Percentiles rank a stretch among this genome's conserved stretches.
phyloP scores from a whole-genome alignment of 345 rosid genomes.

The Pelargonium nanum region DNA sequence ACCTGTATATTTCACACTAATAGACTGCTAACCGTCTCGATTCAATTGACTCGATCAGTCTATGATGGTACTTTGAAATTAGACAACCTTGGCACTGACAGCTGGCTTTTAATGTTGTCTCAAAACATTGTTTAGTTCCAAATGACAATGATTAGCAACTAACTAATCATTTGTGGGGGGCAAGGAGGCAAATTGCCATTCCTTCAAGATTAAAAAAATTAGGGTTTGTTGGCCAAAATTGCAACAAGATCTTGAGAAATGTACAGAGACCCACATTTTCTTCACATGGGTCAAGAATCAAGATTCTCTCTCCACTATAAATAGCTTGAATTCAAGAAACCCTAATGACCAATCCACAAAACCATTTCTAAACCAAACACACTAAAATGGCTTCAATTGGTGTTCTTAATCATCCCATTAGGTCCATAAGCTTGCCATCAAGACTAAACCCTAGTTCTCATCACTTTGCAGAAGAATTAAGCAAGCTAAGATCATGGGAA shows the following conservation, averaged over 20 bases:
- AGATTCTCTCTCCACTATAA: not conserved
- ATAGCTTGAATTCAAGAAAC: not conserved
- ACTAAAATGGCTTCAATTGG: constrained; percentile 2
- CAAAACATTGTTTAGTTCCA: not conserved
- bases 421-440: constrained; percentile 52
- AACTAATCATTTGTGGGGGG: not conserved
- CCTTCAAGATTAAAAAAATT: not conserved
- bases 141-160: no score
- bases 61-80: not conserved
- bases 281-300: not conserved
- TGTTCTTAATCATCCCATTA: constrained; percentile 19
- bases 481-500: constrained; percentile 28
- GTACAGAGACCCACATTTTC: not conserved
- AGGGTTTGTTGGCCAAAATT: not conserved
- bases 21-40: not conserved
- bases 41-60: not conserved
- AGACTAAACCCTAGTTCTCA: constrained; percentile 34
- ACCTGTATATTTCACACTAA: not conserved
- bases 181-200: not conserved
- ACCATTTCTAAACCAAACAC: no score
- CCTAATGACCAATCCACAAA: not conserved
- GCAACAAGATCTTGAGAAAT: not conserved
- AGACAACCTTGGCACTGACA: not conserved
- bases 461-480: constrained; percentile 36
- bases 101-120: not conserved